Conservation (phyloP, 2,329 filamentous ascomycete genomes). For the Juglanconis sp. region DNA sequence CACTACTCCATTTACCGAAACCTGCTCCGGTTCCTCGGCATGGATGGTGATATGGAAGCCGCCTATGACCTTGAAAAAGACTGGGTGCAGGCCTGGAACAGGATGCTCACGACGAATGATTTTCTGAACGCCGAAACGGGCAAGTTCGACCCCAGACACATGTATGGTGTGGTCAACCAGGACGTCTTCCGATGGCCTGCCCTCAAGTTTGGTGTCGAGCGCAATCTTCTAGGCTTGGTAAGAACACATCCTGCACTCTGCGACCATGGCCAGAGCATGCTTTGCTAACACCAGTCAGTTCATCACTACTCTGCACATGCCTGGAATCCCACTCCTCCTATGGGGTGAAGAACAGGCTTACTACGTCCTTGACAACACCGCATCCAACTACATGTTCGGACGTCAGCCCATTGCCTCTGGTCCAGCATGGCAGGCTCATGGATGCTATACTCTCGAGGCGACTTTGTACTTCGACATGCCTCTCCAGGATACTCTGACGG, state of each 20-base stretch:
- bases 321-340: constrained; percentile 38
- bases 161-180: constrained; percentile 64
- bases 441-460: constrained; percentile 57
- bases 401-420: constrained; percentile 60
- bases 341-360: constrained; percentile 67
- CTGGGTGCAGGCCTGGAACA: constrained; percentile 51
- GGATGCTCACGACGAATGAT: constrained; percentile 56
- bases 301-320: constrained; percentile 48
- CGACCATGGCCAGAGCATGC: background rate
- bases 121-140: constrained; percentile 59
- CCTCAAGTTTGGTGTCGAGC: constrained; percentile 53
- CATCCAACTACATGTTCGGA: constrained; percentile 63
- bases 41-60: constrained; percentile 30
- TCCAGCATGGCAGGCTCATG: constrained; percentile 62
- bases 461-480: constrained; percentile 58
- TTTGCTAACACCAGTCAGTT: constrained; percentile 36
- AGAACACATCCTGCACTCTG: background rate
- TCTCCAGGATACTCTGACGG: constrained; percentile 47
- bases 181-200: constrained; percentile 65
- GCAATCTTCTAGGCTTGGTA: constrained; percentile 47
- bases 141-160: constrained; percentile 60
- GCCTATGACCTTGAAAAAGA: constrained; percentile 29
- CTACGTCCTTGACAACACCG: constrained; percentile 62
- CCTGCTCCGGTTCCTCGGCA: constrained; percentile 29
- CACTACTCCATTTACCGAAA: constrained; percentile 33